Evolutionary conservation across 176 grass and related monocot species (phyloP).

Genomic region (Rhynchospora pubera): DNA sequence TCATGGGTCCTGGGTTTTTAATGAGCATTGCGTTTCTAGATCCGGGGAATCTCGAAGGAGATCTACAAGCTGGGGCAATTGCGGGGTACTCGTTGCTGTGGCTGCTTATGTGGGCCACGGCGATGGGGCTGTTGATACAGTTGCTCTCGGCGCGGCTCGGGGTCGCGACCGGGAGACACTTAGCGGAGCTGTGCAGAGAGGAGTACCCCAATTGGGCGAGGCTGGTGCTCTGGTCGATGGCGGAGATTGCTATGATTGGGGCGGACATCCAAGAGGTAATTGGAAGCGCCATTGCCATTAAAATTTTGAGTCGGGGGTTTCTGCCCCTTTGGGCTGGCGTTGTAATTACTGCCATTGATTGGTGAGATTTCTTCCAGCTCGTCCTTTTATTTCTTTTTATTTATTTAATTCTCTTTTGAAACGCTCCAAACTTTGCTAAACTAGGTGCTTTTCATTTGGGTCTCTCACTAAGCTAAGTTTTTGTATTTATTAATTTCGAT

Average conservation of each 20-base stretch:
- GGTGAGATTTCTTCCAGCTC: conserved; percentile 30
- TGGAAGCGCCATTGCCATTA: conserved; percentile 89
- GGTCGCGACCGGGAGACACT: conserved; percentile 72
- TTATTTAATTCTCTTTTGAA: neutral
- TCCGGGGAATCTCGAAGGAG: conserved; percentile 94
- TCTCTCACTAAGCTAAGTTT: neutral
- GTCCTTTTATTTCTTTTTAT: neutral
- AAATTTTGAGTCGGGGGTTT: conserved; percentile 76
- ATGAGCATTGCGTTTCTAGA: conserved; percentile 99
- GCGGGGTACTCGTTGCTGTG: conserved; percentile 89
- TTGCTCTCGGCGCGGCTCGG: conserved; percentile 77
- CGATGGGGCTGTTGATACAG: conserved; percentile 91
- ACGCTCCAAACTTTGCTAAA: neutral
- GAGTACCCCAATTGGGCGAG: conserved; percentile 88
- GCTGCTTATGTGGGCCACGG: conserved; percentile 84
- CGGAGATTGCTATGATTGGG: conserved; percentile 88
- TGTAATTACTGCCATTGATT: conserved; percentile 86
- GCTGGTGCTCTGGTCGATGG: conserved; percentile 78
- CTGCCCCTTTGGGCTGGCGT: conserved; percentile 94
- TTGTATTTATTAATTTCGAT: too few relatives aligned
- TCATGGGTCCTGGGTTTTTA: conserved; percentile 83
- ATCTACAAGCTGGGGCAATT: conserved; percentile 83
- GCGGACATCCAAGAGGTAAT: conserved; percentile 98
- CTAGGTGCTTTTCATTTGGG: neutral
- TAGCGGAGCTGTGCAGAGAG: conserved; percentile 93